Evolutionary conservation across 176 grass and related monocot genomes (phyloP).

Genomic region (Elaeis guineensis): DNA sequence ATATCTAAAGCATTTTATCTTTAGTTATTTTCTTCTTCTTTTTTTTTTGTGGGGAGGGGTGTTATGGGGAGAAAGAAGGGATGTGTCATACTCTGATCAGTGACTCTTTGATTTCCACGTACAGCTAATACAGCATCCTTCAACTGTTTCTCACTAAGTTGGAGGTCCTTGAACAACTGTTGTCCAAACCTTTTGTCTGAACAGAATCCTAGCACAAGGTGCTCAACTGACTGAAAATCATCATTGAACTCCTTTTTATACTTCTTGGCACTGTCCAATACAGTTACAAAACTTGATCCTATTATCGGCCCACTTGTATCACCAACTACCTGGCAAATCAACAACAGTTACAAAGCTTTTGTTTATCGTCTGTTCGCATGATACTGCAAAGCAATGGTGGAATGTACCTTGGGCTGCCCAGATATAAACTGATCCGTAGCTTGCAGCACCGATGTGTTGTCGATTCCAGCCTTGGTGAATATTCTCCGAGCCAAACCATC

Average conservation of each 20-base stretch:
- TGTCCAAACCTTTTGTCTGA: constrained; percentile 90
- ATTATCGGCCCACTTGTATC: constrained; percentile 68
- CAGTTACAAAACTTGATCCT: constrained; percentile 58
- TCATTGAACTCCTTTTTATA: constrained; percentile 77
- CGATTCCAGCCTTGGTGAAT: constrained; percentile 74
- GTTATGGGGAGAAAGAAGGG: background rate
- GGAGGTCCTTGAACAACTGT: constrained; percentile 65
- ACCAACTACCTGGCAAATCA: constrained; percentile 52
- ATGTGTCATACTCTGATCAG: constrained; percentile 73
- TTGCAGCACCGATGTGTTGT: constrained; percentile 70
- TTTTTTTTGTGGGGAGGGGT: too few relatives aligned
- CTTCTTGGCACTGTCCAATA: constrained; percentile 71
- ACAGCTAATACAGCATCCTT: constrained; percentile 66
- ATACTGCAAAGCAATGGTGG: background rate
- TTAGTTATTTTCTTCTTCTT: too few relatives aligned
- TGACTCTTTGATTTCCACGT: constrained; percentile 83
- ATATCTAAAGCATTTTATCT: too few relatives aligned
- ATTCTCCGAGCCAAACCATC: constrained; percentile 89
- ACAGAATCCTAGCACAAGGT: constrained; percentile 61
- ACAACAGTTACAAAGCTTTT: background rate
- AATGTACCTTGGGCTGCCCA: constrained; percentile 57
- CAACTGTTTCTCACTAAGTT: constrained; percentile 56
- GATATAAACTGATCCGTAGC: constrained; percentile 76
- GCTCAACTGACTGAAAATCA: constrained; percentile 87
- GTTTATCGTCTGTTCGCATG: background rate